A percentile compares a stretch with the other conserved stretches of the same genome.
phyloP scores from a whole-genome alignment of 768 basidiomycete species.

The Psilocybe tampanensis region DNA sequence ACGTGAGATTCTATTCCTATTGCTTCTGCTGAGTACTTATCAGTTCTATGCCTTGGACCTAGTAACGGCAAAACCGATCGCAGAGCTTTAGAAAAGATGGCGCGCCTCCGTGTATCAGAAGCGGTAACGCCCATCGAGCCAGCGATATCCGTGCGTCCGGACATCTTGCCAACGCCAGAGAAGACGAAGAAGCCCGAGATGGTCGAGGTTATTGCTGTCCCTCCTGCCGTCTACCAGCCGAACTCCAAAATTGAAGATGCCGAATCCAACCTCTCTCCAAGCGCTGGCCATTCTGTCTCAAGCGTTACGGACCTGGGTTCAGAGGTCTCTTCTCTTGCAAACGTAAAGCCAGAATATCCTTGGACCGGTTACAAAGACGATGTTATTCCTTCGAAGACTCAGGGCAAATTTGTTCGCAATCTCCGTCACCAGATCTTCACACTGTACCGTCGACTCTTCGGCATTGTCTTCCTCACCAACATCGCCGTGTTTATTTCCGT shows the following conservation, averaged over 20 bases:
- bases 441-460: slow-evolving; percentile 61
- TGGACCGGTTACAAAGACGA: slow-evolving; percentile 60
- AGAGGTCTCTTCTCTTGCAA: slow-evolving; percentile 26
- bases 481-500: slow-evolving; percentile 51
- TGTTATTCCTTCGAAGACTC: slow-evolving; percentile 49
- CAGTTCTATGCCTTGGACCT: neutral
- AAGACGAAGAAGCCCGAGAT: neutral
- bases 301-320: slow-evolving; percentile 24
- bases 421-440: slow-evolving; percentile 57
- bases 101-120: slow-evolving; percentile 21
- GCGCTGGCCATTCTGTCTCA: slow-evolving; percentile 9
- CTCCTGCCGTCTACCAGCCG: slow-evolving; percentile 16
- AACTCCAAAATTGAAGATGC: slow-evolving; percentile 10
- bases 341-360: slow-evolving; percentile 36
- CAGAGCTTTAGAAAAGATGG: slow-evolving; percentile 42
- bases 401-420: slow-evolving; percentile 51
- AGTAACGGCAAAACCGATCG: slow-evolving; percentile 57
- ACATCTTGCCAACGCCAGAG: slow-evolving; percentile 8
- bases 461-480: slow-evolving; percentile 58
- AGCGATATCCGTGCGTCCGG: neutral
- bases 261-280: slow-evolving; percentile 6
- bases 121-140: neutral
- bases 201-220: slow-evolving; percentile 9
- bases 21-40: slow-evolving; percentile 2
- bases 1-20: slow-evolving; percentile 33